These are phyloP conservation scores for Hypoxylon lienhwacheense DNA, from an alignment of 495 filamentous ascomycete species.

Conservation along the genomic window DNA sequence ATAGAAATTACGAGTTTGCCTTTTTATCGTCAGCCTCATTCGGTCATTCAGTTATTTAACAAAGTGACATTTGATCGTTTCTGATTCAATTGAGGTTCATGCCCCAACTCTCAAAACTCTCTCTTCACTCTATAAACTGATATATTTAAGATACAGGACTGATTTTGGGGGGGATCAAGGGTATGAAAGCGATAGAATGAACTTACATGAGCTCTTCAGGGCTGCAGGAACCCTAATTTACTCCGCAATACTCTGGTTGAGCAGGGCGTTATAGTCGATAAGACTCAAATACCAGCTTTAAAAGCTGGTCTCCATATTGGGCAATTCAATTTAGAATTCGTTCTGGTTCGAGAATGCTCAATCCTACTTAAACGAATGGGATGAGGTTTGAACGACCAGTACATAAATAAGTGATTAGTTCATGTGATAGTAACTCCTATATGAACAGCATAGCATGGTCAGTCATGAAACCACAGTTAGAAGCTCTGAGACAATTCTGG, in stretches of 20 bases:
- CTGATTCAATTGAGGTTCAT: conserved; percentile 15
- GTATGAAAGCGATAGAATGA: background rate
- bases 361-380: conserved; percentile 9
- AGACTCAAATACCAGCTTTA: conserved; percentile 1
- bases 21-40: conserved; percentile 18
- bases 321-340: conserved; percentile 3
- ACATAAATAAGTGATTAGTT: background rate
- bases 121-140: background rate
- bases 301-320: background rate
- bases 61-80: conserved; percentile 23
- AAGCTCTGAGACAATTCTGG: background rate
- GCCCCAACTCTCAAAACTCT: too few relatives aligned
- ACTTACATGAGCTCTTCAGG: conserved; percentile 25
- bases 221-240: conserved; percentile 4
- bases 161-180: conserved; percentile 5
- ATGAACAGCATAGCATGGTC: conserved; percentile 1
- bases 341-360: conserved; percentile 8
- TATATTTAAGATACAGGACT: conserved; percentile 8
- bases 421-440: conserved; percentile 20
- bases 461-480: conserved; percentile 3
- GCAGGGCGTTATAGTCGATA: background rate
- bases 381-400: conserved; percentile 6
- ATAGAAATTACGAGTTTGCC: conserved; percentile 29
- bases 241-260: background rate
- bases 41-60: conserved; percentile 6